These are phyloP conservation scores for Cutaneotrichosporon mucoides DNA, from an alignment of 1,284 basidiomycete species.

Conservation along the genomic window DNA sequence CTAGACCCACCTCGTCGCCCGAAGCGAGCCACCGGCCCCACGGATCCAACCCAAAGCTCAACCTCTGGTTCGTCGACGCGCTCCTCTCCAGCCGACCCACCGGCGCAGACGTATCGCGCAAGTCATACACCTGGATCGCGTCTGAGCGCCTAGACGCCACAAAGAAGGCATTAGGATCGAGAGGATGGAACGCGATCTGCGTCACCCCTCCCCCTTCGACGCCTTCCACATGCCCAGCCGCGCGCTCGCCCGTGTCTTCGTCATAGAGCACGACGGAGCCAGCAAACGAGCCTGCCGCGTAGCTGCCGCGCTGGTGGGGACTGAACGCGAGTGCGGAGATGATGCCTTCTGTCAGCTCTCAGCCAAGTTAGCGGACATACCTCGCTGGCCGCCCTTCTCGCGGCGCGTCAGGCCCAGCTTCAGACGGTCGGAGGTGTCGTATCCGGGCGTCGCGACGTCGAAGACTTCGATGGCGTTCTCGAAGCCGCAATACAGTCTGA, in stretches of 20 bases:
- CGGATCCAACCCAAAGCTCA: constrained; percentile 74
- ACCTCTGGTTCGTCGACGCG: constrained; percentile 67
- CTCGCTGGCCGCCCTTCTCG: constrained; percentile 78
- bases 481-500: constrained; percentile 81
- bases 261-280: constrained; percentile 72
- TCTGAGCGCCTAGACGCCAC: constrained; percentile 68
- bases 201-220: constrained; percentile 61
- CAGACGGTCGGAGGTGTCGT: constrained; percentile 56
- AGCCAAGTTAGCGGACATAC: too few relatives aligned
- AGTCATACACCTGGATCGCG: constrained; percentile 69
- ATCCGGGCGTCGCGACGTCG: constrained; percentile 55
- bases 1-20: constrained; percentile 69
- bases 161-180: constrained; percentile 66
- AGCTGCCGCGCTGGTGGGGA: constrained; percentile 62
- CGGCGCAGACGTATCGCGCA: constrained; percentile 56
- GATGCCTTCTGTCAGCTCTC: constrained; percentile 58
- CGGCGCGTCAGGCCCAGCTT: constrained; percentile 71
- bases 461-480: constrained; percentile 86
- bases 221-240: constrained; percentile 63
- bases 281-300: constrained; percentile 60
- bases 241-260: constrained; percentile 55
- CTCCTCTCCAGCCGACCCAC: constrained; percentile 24
- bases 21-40: constrained; percentile 63
- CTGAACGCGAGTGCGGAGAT: constrained; percentile 76
- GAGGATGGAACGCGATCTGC: constrained; percentile 78